Conservation (phyloP, 1,139 yeast genomes). For the Debaryomyces psychrophilus region DNA sequence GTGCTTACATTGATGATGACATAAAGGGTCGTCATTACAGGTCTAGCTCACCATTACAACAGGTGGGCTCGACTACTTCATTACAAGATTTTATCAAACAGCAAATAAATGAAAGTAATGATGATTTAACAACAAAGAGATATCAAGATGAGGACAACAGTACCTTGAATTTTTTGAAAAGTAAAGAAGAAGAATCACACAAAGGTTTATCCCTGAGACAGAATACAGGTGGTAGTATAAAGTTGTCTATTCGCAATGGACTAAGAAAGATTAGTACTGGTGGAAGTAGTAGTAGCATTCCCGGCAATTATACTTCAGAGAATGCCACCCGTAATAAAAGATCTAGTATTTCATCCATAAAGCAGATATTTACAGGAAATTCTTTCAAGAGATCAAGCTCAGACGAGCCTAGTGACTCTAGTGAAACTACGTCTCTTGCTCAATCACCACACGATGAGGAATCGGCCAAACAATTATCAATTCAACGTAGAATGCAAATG, state of each 20-base stretch:
- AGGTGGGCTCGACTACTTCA: conserved; percentile 26
- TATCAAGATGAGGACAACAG: conserved; percentile 27
- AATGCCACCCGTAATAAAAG: conserved; percentile 29
- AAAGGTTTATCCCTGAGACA: conserved; percentile 22
- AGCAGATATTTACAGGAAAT: conserved; percentile 48
- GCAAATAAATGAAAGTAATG: conserved; percentile 34
- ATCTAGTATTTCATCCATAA: conserved; percentile 45
- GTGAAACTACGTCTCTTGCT: background rate
- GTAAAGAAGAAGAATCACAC: conserved; percentile 39
- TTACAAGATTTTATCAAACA: conserved; percentile 40
- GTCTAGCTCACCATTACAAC: conserved; percentile 2
- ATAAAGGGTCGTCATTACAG: background rate
- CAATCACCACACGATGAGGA: conserved; percentile 11
- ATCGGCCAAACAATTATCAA: conserved; percentile 42
- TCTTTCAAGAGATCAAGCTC: conserved; percentile 18
- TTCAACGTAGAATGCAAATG: conserved; percentile 70
- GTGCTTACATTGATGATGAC: conserved; percentile 15
- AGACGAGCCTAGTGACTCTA: conserved; percentile 13
- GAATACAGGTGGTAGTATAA: conserved; percentile 52
- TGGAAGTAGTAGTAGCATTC: conserved; percentile 24
- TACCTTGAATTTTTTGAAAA: conserved; percentile 60
- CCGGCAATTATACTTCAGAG: conserved; percentile 28
- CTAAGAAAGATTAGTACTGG: conserved; percentile 48
- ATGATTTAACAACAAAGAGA: conserved; percentile 20
- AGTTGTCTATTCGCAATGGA: conserved; percentile 36